These are phyloP conservation scores for Daucus carota DNA, from an alignment of 129 eudicot genomes.

Conservation along the genomic window DH1_v3.0 NC_030387.2:34857001-34857500, in stretches of 20 bases:
- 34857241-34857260: neutral
- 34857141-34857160: no score
- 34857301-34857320: no score
- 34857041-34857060: no score
- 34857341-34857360: neutral
- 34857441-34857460: constrained; percentile 39
- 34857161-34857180: no score
- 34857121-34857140: no score
- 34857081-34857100: no score
- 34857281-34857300: neutral
- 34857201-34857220: no score
- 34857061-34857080: no score
- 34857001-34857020: no score
- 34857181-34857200: no score
- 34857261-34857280: neutral
- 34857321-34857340: neutral
- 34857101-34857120: no score
- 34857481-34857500: constrained; percentile 64
- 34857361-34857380: neutral
- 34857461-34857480: constrained; percentile 55
- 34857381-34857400: neutral
- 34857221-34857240: neutral
- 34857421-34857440: constrained; percentile 29
- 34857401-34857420: neutral
- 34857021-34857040: no score